Evolutionary conservation across 2,329 filamentous ascomycete species (phyloP).

Genomic region (Pseudogymnoascus sp.): DNA sequence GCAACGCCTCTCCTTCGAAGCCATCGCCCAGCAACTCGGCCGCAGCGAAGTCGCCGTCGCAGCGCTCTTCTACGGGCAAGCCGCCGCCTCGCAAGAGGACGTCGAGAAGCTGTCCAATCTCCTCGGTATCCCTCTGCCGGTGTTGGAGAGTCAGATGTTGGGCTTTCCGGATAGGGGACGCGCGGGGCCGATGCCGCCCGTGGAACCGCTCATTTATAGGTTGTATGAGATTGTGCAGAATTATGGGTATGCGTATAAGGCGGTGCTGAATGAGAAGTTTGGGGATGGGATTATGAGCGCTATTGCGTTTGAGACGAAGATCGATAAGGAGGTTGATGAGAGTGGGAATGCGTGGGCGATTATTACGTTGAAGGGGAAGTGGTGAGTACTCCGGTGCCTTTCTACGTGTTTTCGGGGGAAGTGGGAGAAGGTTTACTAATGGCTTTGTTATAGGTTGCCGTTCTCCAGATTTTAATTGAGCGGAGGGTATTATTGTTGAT

Average conservation of each 20-base stretch:
- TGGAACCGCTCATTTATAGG: conserved; percentile 80
- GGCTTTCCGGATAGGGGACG: conserved; percentile 76
- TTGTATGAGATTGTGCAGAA: conserved; percentile 94
- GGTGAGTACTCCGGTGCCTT: too few species aligned
- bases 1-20: conserved; percentile 69
- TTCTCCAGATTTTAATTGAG: conserved; percentile 11
- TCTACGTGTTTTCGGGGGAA: neutral
- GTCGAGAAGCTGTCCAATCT: conserved; percentile 56
- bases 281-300: conserved; percentile 95
- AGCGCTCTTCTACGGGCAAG: conserved; percentile 85
- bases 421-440: neutral
- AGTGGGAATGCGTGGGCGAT: conserved; percentile 75
- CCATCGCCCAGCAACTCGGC: conserved; percentile 64
- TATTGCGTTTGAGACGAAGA: conserved; percentile 80
- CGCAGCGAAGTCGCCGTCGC: conserved; percentile 84
- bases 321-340: conserved; percentile 88
- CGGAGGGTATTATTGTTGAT: neutral
- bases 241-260: conserved; percentile 94
- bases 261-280: conserved; percentile 90
- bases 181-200: conserved; percentile 73
- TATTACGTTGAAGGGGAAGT: conserved; percentile 54
- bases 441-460: conserved; percentile 9
- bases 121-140: conserved; percentile 50
- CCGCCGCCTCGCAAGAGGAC: conserved; percentile 63
- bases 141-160: conserved; percentile 54